Base-by-base conservation (phyloP, 2,329 filamentous ascomycete genomes). In the Colletotrichum coccodes region DNA sequence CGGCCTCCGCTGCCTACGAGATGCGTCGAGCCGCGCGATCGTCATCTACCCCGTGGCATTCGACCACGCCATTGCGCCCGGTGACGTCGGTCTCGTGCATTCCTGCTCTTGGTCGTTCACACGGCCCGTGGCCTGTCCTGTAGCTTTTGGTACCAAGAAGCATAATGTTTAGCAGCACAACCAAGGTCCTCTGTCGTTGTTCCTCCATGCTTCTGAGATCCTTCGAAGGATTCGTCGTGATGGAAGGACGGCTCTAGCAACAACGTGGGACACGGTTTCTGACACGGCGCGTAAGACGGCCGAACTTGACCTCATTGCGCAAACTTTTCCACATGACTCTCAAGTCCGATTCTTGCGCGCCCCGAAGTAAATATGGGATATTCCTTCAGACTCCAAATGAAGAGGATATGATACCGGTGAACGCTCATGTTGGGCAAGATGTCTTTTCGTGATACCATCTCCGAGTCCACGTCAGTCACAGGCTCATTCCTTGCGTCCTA, bases 11-110 rank as follows among this genome's bases (percentile, higher is more conserved):
- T 59, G 47, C 32, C 47, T 60, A 40, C 54, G 28, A 65, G 34
- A 68, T 68, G 62, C 40, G 65, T 56, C 61, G 54, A 47, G 54
- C 65, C 65, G 65, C 49, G 54, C 54, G 61, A 68, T 68, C 54
- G 65, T 54, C 60, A 44, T 28, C 49, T 49, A 50, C 40, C 61
- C 30, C 42, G 49, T 42, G 40, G 34, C 42, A 65, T 60, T 68
- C 40, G 65, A 32, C 34, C 23, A 49, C 40, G 34, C 28, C 61
- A 61, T 65, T 36, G 42, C 56, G 56, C 61, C 18, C 34, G 21
- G 28, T 23, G 40, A 40, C 16, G 60, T 26, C 32, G 16, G 36
- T 28, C 42, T 65, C 61, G 61, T 60, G 56, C 49, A 46, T 26
- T 50, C 40, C 11, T 30, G 23, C 14, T 16, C 28, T 12, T 42